Evolutionary conservation across 106 monocot species (phyloP).

Genomic region (Dactylorhiza incarnata): DNA sequence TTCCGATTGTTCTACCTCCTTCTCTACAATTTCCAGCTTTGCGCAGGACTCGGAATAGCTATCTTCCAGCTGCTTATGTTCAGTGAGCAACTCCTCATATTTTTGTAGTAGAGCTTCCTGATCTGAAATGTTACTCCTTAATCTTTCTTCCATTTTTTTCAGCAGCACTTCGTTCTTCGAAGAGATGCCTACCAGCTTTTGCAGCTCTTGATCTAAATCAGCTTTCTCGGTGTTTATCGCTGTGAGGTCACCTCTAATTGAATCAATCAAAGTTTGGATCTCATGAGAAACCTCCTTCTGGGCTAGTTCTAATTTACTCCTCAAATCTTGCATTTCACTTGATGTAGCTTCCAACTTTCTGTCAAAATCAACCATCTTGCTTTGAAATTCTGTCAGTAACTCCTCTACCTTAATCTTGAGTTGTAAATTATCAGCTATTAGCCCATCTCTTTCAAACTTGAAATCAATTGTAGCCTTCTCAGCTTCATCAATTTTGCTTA

Average conservation of each 20-base stretch:
- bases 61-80: constrained; percentile 34
- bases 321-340: constrained; percentile 10
- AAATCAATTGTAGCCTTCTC: constrained; percentile 27
- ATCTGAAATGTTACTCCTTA: constrained; percentile 27
- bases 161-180: constrained; percentile 12
- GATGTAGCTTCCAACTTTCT: constrained; percentile 16
- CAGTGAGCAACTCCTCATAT: constrained; percentile 28
- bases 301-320: constrained; percentile 13
- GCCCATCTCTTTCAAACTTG: constrained; percentile 24
- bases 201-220: constrained; percentile 19
- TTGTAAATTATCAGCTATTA: constrained; percentile 20
- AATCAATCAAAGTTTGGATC: constrained; percentile 12
- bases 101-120: constrained; percentile 22
- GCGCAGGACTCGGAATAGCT: constrained; percentile 19
- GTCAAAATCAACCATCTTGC: constrained; percentile 22
- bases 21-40: constrained; percentile 14
- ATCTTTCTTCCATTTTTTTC: constrained; percentile 19
- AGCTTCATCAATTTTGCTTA: constrained; percentile 14
- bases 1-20: constrained; percentile 22
- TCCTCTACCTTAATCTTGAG: constrained; percentile 26
- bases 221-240: constrained; percentile 16
- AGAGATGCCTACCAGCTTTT: constrained; percentile 3
- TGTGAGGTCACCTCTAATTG: constrained; percentile 22
- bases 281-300: constrained; percentile 11
- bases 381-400: constrained; percentile 12